Conservation (phyloP, 75 land plant genomes). For the Picea glauca region DNA sequence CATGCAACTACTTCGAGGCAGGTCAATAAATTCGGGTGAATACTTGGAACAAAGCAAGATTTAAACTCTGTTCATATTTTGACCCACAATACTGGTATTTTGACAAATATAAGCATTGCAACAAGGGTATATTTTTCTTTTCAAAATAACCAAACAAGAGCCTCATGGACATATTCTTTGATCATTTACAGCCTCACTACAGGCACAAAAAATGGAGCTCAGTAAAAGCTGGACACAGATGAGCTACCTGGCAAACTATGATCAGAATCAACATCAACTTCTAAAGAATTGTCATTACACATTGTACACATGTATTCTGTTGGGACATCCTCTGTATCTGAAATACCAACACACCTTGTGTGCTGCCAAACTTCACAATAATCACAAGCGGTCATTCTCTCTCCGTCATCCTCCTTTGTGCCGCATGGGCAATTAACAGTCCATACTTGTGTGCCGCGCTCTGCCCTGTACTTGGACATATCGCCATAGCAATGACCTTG, state of each 20-base stretch:
- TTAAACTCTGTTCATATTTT: no score
- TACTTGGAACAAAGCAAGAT: no score
- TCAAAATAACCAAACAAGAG: no score
- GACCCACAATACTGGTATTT: no score
- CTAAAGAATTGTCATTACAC: slow-evolving; percentile 12
- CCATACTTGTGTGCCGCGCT: slow-evolving; percentile 82
- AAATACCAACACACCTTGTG: slow-evolving; percentile 76
- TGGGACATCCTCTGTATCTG: slow-evolving; percentile 57
- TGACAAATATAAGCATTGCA: no score
- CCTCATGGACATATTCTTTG: background rate
- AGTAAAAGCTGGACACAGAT: background rate
- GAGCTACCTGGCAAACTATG: background rate
- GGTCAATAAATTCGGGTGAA: no score
- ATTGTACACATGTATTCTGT: slow-evolving; percentile 50
- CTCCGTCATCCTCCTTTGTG: slow-evolving; percentile 92
- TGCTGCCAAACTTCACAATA: slow-evolving; percentile 90
- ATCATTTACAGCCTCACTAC: background rate
- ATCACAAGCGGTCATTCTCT: slow-evolving; percentile 93
- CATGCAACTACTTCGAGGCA: no score
- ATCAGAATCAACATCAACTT: background rate
- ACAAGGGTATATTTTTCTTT: no score
- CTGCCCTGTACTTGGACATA: slow-evolving; percentile 47
- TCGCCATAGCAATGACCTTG: slow-evolving; percentile 46
- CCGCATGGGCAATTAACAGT: slow-evolving; percentile 83
- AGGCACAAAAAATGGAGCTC: background rate